Conservation (phyloP, 352 stramenopile species). For the Globisporangium rhizosaccharum region DNA sequence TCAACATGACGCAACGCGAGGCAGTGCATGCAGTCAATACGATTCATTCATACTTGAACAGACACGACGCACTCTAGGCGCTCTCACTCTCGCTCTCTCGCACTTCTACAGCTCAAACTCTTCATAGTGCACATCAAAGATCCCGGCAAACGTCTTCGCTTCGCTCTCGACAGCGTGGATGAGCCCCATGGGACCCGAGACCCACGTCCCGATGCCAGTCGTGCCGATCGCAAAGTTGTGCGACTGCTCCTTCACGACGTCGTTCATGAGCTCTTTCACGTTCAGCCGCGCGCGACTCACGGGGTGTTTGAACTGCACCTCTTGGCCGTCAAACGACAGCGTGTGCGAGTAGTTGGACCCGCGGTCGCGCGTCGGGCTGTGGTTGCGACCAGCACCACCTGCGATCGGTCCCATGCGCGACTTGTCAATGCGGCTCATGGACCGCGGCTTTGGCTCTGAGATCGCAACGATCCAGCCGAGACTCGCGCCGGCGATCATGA, state of each 20-base stretch:
- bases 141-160: constrained; percentile 68
- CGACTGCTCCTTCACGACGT: constrained; percentile 82
- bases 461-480: constrained; percentile 60
- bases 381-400: neutral
- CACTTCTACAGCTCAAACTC: constrained; percentile 84
- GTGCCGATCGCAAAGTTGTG: constrained; percentile 80
- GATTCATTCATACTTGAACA: no score
- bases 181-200: constrained; percentile 75
- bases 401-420: constrained; percentile 43
- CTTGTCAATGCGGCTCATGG: constrained; percentile 77
- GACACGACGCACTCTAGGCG: no score
- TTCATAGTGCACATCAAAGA: constrained; percentile 87
- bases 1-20: no score
- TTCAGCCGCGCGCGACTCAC: constrained; percentile 65
- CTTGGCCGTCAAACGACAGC: constrained; percentile 70
- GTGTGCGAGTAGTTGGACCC: constrained; percentile 67
- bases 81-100: no score
- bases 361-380: constrained; percentile 28
- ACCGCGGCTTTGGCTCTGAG: constrained; percentile 56
- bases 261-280: constrained; percentile 68
- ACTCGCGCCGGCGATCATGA: constrained; percentile 59
- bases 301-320: constrained; percentile 72
- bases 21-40: no score
- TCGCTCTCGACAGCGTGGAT: constrained; percentile 76
- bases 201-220: constrained; percentile 77